phyloP scores from a whole-genome alignment of 805 yeast species.

The Candida broadrunensis region DNA sequence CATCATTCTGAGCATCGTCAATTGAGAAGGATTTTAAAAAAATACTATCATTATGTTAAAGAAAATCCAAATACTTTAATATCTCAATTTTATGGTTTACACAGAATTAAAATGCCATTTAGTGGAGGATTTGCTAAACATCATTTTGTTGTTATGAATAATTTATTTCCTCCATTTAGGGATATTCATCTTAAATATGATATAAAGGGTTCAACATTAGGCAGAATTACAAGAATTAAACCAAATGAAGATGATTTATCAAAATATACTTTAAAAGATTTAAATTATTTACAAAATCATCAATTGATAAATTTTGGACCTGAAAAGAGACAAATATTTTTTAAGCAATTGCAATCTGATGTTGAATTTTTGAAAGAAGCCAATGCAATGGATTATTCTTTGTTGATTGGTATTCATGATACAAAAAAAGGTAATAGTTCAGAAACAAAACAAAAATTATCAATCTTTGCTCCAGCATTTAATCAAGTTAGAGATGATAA shows the following conservation, averaged over 20 bases:
- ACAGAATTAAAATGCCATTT: constrained; percentile 86
- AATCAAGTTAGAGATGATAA: constrained; percentile 11
- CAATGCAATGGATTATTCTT: constrained; percentile 94
- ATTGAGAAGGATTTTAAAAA: constrained; percentile 65
- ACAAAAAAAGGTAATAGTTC: constrained; percentile 45
- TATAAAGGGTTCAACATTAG: constrained; percentile 89
- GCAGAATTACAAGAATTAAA: constrained; percentile 54
- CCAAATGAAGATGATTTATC: constrained; percentile 20
- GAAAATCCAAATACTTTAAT: constrained; percentile 83
- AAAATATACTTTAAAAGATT: constrained; percentile 68
- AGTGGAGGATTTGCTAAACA: constrained; percentile 62
- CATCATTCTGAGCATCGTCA: constrained; percentile 91
- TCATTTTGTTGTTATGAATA: constrained; percentile 95
- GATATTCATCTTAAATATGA: constrained; percentile 85
- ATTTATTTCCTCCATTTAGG: constrained; percentile 89
- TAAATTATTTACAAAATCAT: constrained; percentile 76
- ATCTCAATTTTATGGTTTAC: constrained; percentile 95
- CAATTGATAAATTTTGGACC: constrained; percentile 77
- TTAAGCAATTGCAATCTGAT: constrained; percentile 72
- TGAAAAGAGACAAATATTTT: constrained; percentile 52
- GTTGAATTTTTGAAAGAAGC: constrained; percentile 66
- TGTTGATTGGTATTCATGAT: constrained; percentile 86
- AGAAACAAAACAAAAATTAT: constrained; percentile 32
- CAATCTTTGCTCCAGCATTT: constrained; percentile 44
- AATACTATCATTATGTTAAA: constrained; percentile 78